These are phyloP conservation scores for Orbilia oligospora DNA, from an alignment of 2,329 filamentous ascomycete species.

Conservation along the genomic window DNA sequence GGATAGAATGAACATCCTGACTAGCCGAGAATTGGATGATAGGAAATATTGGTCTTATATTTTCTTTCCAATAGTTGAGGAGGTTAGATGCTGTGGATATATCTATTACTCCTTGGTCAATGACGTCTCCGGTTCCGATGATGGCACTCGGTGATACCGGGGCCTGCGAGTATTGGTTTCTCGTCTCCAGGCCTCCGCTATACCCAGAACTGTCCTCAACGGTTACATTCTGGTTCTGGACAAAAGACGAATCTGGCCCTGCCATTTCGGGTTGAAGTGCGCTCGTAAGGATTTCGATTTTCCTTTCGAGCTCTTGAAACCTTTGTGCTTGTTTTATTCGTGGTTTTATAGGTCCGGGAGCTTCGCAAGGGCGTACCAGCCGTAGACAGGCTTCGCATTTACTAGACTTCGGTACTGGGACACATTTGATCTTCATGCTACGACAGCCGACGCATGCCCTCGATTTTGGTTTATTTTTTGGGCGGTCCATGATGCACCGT, in stretches of 20 bases:
- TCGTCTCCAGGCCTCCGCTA: background rate
- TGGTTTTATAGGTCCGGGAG: constrained; percentile 24
- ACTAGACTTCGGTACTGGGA: constrained; percentile 26
- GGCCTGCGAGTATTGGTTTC: background rate
- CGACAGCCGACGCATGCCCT: constrained; percentile 30
- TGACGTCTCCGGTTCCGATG: constrained; percentile 1
- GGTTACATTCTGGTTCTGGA: background rate
- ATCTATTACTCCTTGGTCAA: constrained; percentile 21
- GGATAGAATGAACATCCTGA: constrained; percentile 12
- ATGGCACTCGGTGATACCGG: background rate
- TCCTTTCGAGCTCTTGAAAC: constrained; percentile 33
- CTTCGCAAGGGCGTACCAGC: constrained; percentile 16
- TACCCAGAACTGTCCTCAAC: background rate
- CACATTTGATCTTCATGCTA: constrained; percentile 38
- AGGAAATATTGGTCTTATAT: constrained; percentile 36
- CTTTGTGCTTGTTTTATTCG: constrained; percentile 25
- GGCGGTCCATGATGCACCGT: constrained; percentile 17
- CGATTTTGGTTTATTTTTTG: constrained; percentile 12
- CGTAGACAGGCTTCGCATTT: constrained; percentile 36
- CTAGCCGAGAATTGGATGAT: constrained; percentile 18
- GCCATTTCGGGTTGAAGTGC: constrained; percentile 10
- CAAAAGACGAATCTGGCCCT: background rate
- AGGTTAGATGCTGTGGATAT: constrained; percentile 21
- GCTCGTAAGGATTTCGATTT: constrained; percentile 21
- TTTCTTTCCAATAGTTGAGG: constrained; percentile 21